Conservation (phyloP, 2,329 filamentous ascomycete genomes). For the Aspergillus luchuensis region DNA sequence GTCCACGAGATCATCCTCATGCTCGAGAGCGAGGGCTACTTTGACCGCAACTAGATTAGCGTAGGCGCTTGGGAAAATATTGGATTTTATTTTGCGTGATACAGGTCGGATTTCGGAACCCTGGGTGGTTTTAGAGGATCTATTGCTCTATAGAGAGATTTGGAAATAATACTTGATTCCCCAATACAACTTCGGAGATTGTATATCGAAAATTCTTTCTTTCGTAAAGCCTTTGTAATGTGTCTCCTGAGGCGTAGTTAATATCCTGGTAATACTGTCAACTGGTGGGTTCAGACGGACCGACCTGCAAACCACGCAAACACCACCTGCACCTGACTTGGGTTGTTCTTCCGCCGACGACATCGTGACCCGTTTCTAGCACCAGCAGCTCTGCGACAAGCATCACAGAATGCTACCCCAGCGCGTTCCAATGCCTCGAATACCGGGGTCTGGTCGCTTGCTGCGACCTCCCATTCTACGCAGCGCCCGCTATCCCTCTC, state of each 20-base stretch:
- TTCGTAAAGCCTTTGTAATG: neutral
- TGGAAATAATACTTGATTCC: conserved; percentile 20
- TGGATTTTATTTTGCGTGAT: conserved; percentile 20
- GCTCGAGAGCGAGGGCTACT: conserved; percentile 83
- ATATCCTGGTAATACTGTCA: neutral
- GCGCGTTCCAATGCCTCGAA: conserved; percentile 40
- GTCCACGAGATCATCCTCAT: conserved; percentile 96
- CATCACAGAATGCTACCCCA: conserved; percentile 35
- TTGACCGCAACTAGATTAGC: conserved; percentile 61
- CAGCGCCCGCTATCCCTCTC: conserved; percentile 31
- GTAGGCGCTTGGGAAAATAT: conserved; percentile 14
- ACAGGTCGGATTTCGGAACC: conserved; percentile 18
- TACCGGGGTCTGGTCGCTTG: conserved; percentile 42
- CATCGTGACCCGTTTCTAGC: neutral
- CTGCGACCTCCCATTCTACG: conserved; percentile 37
- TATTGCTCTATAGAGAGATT: conserved; percentile 24
- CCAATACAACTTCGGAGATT: conserved; percentile 18
- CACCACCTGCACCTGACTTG: conserved; percentile 1
- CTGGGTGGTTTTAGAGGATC: conserved; percentile 14
- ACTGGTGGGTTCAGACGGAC: neutral
- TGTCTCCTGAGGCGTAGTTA: neutral
- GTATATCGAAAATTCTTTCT: conserved; percentile 6
- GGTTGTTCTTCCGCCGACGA: neutral
- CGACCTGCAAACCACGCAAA: neutral
- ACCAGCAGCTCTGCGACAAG: conserved; percentile 1